phyloP scores from a whole-genome alignment of 129 eudicot genomes.

The Chrysanthemum makinoi region DNA sequence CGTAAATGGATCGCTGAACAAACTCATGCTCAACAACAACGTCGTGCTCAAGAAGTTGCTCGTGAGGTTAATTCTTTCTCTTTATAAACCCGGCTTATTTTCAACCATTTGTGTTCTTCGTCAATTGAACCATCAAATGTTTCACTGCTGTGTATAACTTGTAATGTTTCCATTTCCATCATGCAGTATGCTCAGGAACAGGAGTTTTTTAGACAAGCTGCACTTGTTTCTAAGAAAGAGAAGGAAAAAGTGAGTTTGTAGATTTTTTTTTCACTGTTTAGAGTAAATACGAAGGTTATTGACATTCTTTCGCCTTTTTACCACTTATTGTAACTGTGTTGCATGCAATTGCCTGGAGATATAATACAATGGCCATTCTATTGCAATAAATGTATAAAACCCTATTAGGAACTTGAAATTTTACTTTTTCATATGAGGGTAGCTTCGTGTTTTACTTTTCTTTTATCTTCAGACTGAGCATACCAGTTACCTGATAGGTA shows the following conservation, averaged over 20 bases:
- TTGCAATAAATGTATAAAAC: too few species aligned
- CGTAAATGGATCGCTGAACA: slow-evolving; percentile 99
- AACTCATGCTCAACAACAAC: slow-evolving; percentile 70
- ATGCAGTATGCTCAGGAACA: slow-evolving; percentile 98
- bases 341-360: too few species aligned
- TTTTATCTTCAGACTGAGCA: too few species aligned
- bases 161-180: background rate
- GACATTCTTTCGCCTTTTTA: too few species aligned
- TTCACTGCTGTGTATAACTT: background rate
- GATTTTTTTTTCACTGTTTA: background rate
- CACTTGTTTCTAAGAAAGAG: slow-evolving; percentile 89
- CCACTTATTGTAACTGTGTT: too few species aligned
- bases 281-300: slow-evolving; percentile 1
- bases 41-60: slow-evolving; percentile 74
- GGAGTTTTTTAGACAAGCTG: slow-evolving; percentile 88
- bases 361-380: too few species aligned
- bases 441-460: too few species aligned
- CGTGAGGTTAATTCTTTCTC: slow-evolving; percentile 58
- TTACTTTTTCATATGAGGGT: too few species aligned
- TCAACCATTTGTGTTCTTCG: too few species aligned
- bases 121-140: too few species aligned
- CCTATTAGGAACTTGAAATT: too few species aligned
- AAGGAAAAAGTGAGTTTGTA: slow-evolving; percentile 71
- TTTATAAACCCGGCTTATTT: background rate
- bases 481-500: too few species aligned